These are phyloP conservation scores for Obelidium mucronatum DNA, from an alignment of 192 early-diverging fungal species.

Conservation along the genomic window DNA sequence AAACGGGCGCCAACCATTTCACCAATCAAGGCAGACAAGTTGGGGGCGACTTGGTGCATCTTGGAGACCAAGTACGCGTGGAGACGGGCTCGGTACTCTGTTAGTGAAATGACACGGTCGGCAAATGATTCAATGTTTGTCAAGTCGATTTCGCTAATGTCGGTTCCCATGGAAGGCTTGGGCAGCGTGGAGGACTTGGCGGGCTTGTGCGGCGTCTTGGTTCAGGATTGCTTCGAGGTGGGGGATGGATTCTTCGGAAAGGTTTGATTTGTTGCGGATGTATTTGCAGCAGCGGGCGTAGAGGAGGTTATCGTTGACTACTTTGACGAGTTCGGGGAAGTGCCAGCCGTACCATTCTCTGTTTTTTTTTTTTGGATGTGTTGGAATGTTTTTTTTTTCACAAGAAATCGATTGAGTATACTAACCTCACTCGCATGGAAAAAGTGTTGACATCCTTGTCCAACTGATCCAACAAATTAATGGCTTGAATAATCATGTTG, in stretches of 20 bases:
- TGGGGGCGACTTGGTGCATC: constrained; percentile 97
- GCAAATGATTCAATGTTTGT: constrained; percentile 95
- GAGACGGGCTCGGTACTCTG: constrained; percentile 93
- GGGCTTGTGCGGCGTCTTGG: constrained; percentile 81
- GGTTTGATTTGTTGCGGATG: constrained; percentile 91
- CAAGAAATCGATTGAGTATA: background rate
- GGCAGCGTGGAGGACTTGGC: constrained; percentile 92
- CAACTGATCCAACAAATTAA: constrained; percentile 92
- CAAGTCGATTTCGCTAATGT: constrained; percentile 95
- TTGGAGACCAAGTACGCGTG: constrained; percentile 92
- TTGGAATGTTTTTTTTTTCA: background rate
- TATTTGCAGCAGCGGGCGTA: constrained; percentile 90
- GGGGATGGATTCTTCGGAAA: constrained; percentile 79
- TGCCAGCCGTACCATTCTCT: constrained; percentile 99
- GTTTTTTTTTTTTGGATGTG: background rate
- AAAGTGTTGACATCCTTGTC: constrained; percentile 99
- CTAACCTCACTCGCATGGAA: constrained; percentile 81
- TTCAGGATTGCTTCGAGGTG: constrained; percentile 78
- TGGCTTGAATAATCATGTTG: constrained; percentile 89
- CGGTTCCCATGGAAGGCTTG: constrained; percentile 97
- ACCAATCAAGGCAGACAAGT: constrained; percentile 95
- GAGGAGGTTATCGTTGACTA: constrained; percentile 90
- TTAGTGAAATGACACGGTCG: constrained; percentile 86
- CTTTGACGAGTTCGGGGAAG: constrained; percentile 98
- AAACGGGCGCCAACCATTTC: constrained; percentile 98